Evolutionary conservation across 352 stramenopile genomes (phyloP).

Genomic region (Globisporangium irregulare): DNA sequence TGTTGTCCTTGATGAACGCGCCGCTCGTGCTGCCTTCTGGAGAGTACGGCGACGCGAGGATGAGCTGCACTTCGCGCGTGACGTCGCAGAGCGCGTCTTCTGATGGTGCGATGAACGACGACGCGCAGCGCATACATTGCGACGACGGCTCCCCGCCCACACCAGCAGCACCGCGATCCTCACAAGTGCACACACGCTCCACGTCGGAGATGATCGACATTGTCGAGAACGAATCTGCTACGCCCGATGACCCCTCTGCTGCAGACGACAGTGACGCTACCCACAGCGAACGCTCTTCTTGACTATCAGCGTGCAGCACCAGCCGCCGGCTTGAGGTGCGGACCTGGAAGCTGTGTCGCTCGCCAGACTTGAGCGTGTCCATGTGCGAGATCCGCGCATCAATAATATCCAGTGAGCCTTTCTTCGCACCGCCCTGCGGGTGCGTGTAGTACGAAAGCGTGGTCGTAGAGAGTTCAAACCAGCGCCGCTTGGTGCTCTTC

Average conservation of each 20-base stretch:
- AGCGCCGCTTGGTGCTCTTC: constrained; percentile 84
- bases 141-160: background rate
- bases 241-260: constrained; percentile 29
- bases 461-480: constrained; percentile 73
- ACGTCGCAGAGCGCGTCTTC: constrained; percentile 75
- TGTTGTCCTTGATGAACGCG: constrained; percentile 71
- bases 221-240: constrained; percentile 18
- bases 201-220: constrained; percentile 27
- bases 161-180: constrained; percentile 29
- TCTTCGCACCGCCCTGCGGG: constrained; percentile 66
- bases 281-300: constrained; percentile 83
- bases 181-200: constrained; percentile 62
- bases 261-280: constrained; percentile 67
- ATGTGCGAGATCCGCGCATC: constrained; percentile 53
- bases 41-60: constrained; percentile 81
- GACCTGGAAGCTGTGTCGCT: constrained; percentile 81
- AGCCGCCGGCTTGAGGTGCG: constrained; percentile 54
- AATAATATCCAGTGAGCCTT: constrained; percentile 66
- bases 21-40: constrained; percentile 74
- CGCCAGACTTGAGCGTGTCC: constrained; percentile 79
- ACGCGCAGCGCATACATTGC: constrained; percentile 62
- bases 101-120: constrained; percentile 78
- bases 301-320: constrained; percentile 77
- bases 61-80: constrained; percentile 73
- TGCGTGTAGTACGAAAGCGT: constrained; percentile 79